Base-by-base conservation (phyloP, 2,329 filamentous ascomycete species). In the Fusarium staphyleae region DNA sequence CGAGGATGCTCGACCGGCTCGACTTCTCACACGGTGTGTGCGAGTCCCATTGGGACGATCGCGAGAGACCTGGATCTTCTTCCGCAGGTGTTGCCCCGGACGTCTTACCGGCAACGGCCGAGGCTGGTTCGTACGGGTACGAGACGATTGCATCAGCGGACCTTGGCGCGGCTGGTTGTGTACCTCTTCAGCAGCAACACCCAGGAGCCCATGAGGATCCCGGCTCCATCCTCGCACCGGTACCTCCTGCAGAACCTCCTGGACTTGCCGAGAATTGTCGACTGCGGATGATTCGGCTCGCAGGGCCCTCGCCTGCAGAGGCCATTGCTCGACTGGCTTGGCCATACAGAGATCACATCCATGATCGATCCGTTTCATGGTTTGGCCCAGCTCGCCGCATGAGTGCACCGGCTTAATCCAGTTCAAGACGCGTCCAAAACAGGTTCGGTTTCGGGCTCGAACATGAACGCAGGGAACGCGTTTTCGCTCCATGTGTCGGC, bases 401-500 rank as follows among this genome's bases (percentile, higher is more conserved):
- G 28, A 28, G 16, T 24, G 9, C 5, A 34, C 11, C 9, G 42
- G 44, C 10, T n/a, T 36, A 5, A 64, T 1, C 16, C 37, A 46
- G 26, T 57, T 28, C n/a, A 59, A 32, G 10, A 62, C 6, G 1
- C 35, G 14, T 14, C 30, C 30, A 9, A 58, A 10, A 10, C 36
- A 52, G n/a, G 39, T 33, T 16, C 33, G 13, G 9, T 42, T 29
- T 6, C 48, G 49, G n/a, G 19, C 32, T 22, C 35, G 35, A 13
- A 43, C 26, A 15, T 44, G 45, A n/a, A 14, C 16, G 36, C 60
- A 62, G 12, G 34, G 26, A 24, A 56, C 30, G 6, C 49, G 44
- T 3, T 43, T 22, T 22, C 53, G 58, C 5, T 29, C 26, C 37
- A 68, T 37, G 45, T 69, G 66, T 26, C 54, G 58, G 32, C 66